phyloP scores from a whole-genome alignment of 352 stramenopile species.

The Pythium monospermum region DNA sequence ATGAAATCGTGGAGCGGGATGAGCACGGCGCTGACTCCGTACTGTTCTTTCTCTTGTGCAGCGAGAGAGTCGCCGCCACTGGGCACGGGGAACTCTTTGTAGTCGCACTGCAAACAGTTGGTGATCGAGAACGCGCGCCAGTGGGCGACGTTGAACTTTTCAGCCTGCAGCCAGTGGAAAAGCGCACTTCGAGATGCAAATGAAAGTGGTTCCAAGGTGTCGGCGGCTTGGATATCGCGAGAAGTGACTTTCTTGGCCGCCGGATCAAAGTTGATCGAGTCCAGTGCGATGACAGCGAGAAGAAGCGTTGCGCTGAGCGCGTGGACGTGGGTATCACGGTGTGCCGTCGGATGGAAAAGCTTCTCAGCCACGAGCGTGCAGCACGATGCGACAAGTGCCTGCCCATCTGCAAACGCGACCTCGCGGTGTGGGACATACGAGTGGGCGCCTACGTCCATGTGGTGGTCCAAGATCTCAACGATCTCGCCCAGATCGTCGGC shows the following conservation, averaged over 20 bases:
- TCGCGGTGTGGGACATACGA: slow-evolving; percentile 30
- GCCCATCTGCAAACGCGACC: slow-evolving; percentile 64
- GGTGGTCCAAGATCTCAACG: slow-evolving; percentile 77
- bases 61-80: slow-evolving; percentile 7
- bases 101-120: slow-evolving; percentile 74
- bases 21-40: slow-evolving; percentile 60
- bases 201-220: slow-evolving; percentile 35
- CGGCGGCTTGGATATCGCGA: slow-evolving; percentile 38
- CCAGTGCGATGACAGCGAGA: slow-evolving; percentile 70
- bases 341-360: slow-evolving; percentile 22
- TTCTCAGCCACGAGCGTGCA: slow-evolving; percentile 80
- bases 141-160: slow-evolving; percentile 62
- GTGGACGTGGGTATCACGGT: slow-evolving; percentile 12
- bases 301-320: slow-evolving; percentile 64
- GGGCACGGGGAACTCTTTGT: slow-evolving; percentile 64
- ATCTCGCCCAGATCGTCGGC: slow-evolving; percentile 28
- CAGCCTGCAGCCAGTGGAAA: slow-evolving; percentile 61
- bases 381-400: slow-evolving; percentile 63
- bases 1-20: slow-evolving; percentile 52
- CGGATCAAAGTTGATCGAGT: slow-evolving; percentile 75
- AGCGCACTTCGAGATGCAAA: slow-evolving; percentile 40
- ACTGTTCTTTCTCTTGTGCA: too few species aligned
- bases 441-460: slow-evolving; percentile 60
- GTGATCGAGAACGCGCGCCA: slow-evolving; percentile 56
- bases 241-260: slow-evolving; percentile 74